These are phyloP conservation scores for Pleurotus pulmonarius DNA, from an alignment of 768 basidiomycete genomes.

Conservation along the genomic window DNA sequence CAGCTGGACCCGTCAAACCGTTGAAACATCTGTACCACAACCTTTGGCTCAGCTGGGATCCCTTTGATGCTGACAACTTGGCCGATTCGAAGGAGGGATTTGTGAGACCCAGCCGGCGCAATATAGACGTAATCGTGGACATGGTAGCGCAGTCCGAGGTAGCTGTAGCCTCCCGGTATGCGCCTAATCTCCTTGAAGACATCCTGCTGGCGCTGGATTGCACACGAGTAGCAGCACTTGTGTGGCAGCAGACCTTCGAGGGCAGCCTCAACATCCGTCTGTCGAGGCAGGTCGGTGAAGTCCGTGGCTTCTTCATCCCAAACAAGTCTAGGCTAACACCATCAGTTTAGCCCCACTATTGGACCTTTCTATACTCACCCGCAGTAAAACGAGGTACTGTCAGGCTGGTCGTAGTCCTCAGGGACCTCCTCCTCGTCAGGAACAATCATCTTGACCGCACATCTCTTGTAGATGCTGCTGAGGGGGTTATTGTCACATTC, in stretches of 20 bases:
- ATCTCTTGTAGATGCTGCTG: slow-evolving; percentile 55
- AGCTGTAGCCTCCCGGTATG: slow-evolving; percentile 28
- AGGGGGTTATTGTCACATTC: slow-evolving; percentile 55
- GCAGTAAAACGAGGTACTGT: slow-evolving; percentile 51
- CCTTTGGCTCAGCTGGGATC: slow-evolving; percentile 16
- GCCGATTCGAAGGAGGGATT: slow-evolving; percentile 43
- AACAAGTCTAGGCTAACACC: slow-evolving; percentile 32
- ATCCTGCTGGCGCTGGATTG: slow-evolving; percentile 24
- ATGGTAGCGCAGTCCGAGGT: slow-evolving; percentile 49
- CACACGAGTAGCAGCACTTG: slow-evolving; percentile 50
- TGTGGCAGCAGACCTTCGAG: slow-evolving; percentile 23
- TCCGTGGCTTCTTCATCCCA: slow-evolving; percentile 46
- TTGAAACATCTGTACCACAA: slow-evolving; percentile 39
- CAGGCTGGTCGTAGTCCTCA: slow-evolving; percentile 31
- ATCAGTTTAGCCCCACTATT: not conserved
- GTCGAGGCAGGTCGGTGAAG: slow-evolving; percentile 41
- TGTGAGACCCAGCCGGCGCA: slow-evolving; percentile 23
- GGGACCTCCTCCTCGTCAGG: slow-evolving; percentile 40
- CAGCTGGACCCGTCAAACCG: slow-evolving; percentile 37
- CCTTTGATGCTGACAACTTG: slow-evolving; percentile 44
- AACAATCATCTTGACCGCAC: slow-evolving; percentile 42
- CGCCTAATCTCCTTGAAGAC: slow-evolving; percentile 18
- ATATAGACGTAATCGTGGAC: slow-evolving; percentile 60
- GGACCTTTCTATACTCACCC: slow-evolving; percentile 33
- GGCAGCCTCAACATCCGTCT: slow-evolving; percentile 24